phyloP scores from a whole-genome alignment of 352 stramenopile genomes.

The Phytophthora nicotianae region DNA sequence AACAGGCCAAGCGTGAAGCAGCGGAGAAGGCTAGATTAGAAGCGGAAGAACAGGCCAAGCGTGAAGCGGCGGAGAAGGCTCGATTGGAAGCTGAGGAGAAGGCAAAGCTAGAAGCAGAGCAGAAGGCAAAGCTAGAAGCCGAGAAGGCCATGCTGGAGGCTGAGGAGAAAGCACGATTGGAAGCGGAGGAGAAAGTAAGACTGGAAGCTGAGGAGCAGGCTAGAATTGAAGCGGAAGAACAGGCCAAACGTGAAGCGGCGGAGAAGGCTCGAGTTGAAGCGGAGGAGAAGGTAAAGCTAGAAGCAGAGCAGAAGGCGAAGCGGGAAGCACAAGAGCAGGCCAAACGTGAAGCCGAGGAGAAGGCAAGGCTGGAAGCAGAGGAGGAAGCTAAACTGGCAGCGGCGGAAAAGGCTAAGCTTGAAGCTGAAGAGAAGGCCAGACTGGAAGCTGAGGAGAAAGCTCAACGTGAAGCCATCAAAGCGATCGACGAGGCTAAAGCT shows the following conservation, averaged over 20 bases:
- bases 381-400: background rate
- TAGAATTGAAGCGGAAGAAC: background rate
- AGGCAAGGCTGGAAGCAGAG: background rate
- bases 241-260: background rate
- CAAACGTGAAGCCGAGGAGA: background rate
- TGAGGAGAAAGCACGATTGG: background rate
- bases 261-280: constrained; percentile 21
- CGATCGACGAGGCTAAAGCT: background rate
- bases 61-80: constrained; percentile 2
- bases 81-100: constrained; percentile 8
- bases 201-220: constrained; percentile 12
- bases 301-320: background rate
- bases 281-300: constrained; percentile 3
- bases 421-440: background rate
- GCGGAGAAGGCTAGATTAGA: constrained; percentile 19
- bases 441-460: background rate
- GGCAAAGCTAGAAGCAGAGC: constrained; percentile 7
- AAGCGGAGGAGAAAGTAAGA: too few species aligned
- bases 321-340: background rate
- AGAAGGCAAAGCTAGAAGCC: constrained; percentile 7
- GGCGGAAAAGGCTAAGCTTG: background rate
- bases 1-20: background rate
- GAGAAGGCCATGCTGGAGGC: constrained; percentile 8
- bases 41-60: constrained; percentile 10
- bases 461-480: background rate